Percentiles rank a stretch among this genome's conserved stretches.
Evolutionary conservation across 1,284 basidiomycete genomes (phyloP).

Genomic region (Ganoderma lingzhi): DNA sequence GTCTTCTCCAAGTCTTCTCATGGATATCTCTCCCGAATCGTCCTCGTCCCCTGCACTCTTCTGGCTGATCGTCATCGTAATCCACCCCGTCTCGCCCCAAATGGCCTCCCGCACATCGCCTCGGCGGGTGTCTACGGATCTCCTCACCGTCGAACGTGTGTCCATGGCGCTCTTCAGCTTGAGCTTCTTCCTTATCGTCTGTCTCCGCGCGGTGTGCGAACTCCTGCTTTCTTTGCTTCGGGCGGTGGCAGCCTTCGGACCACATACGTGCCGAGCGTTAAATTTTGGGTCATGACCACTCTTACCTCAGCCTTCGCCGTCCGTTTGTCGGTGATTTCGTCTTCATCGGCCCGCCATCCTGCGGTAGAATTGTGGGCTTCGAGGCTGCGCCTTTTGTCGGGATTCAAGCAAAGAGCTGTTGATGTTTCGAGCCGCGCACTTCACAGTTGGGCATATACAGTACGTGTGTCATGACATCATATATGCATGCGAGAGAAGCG

Average conservation of each 20-base stretch:
- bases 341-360: not conserved
- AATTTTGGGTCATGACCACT: not conserved
- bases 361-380: not conserved
- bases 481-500: too few relatives aligned
- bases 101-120: constrained; percentile 23
- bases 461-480: not conserved
- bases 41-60: constrained; percentile 15
- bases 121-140: constrained; percentile 17
- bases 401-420: not conserved
- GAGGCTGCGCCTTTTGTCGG: not conserved
- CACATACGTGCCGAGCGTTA: not conserved
- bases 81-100: constrained; percentile 17
- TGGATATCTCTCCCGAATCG: constrained; percentile 17
- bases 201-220: not conserved
- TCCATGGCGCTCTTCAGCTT: constrained; percentile 2
- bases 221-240: constrained; percentile 2
- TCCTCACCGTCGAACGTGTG: constrained; percentile 27
- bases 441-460: not conserved
- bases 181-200: constrained; percentile 9
- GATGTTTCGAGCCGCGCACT: not conserved
- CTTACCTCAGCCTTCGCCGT: constrained; percentile 4
- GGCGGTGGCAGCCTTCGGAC: not conserved
- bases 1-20: not conserved
- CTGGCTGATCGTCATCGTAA: constrained; percentile 29
- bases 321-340: constrained; percentile 1